Evolutionary conservation across 805 yeast species (phyloP), one percentile per base, ranked within the genome.

Genomic region (Candida wancherniae): DNA sequence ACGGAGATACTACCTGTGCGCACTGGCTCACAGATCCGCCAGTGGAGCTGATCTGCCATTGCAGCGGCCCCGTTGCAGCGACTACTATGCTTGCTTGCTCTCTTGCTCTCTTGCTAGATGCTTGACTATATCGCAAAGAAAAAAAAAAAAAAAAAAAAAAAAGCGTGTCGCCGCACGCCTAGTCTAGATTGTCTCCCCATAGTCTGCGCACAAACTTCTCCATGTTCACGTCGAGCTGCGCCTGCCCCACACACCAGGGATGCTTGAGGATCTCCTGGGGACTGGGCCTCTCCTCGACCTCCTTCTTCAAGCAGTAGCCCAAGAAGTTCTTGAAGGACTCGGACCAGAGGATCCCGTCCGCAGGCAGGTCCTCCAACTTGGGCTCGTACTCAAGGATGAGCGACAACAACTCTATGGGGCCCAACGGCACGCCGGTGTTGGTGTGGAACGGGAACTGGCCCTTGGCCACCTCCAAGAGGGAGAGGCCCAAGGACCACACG

Each of bases 401-500:
- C 37, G 85, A 73, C 24, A 92, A 61, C 9, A 92, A 68, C 57
- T 90, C 98, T 28, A 90, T 86, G 1, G 97, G 97, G 9, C 54
- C 75, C 61, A 40, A 56, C 42, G 51, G 42, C 18, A 58, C 56
- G 26, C 52, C 36, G 15, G 72, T 72, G 19, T 36, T 46, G 19
- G 36, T 24, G 15, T 39, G 43, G 53, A 83, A 82, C 6, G 98
- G 98, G 54, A 90, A 90, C 43, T 72, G 67, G n/a, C 95, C 94
- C 50, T 76, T 78, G 4, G 97, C 96, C 16, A 90, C 96, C 53
- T 92, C 98, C 50, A 92, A 63, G 27, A 92, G 61, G 2, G 97
- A 88, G 24, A 92, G 66, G 0, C 98, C 98, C 19, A 92, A 61
- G 1, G 97, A 87, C 98, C 98, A 92, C 10, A 92, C 90, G 54